Percentiles rank a stretch among this genome's conserved stretches.
phyloP scores from a whole-genome alignment of 805 yeast genomes.

The Ogataea neopini region DNA sequence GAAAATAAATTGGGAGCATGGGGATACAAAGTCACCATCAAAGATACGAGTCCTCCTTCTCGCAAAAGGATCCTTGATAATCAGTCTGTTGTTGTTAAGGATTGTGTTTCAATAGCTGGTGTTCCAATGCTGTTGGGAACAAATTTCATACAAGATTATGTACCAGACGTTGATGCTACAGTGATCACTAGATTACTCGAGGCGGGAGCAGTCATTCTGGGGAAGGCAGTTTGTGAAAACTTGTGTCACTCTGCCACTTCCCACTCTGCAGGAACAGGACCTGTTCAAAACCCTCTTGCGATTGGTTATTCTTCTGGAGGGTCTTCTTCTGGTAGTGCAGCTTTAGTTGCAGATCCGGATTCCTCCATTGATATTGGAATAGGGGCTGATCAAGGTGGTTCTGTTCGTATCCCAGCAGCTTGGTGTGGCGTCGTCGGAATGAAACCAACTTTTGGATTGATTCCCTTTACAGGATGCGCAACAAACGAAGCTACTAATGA shows the following conservation, averaged over 20 bases:
- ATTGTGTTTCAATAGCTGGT: conserved; percentile 36
- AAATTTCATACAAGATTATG: conserved; percentile 30
- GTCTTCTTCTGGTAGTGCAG: conserved; percentile 47
- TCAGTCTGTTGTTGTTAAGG: conserved; percentile 34
- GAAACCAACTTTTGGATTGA: conserved; percentile 49
- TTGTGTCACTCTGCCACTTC: conserved; percentile 29
- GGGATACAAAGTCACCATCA: conserved; percentile 28
- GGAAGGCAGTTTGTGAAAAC: conserved; percentile 40
- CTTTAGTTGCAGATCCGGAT: conserved; percentile 41
- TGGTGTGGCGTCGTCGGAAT: conserved; percentile 38
- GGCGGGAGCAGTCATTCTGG: conserved; percentile 36
- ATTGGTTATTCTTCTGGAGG: conserved; percentile 40
- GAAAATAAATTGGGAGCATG: conserved; percentile 36
- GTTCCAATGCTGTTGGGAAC: conserved; percentile 41
- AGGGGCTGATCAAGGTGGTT: conserved; percentile 44
- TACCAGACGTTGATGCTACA: conserved; percentile 38
- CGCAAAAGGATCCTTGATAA: conserved; percentile 28
- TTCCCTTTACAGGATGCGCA: conserved; percentile 39
- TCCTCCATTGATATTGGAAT: conserved; percentile 37
- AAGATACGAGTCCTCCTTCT: conserved; percentile 21
- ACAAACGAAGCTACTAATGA: conserved; percentile 37
- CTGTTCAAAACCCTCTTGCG: conserved; percentile 45
- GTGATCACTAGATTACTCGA: conserved; percentile 37
- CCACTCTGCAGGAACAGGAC: conserved; percentile 40
- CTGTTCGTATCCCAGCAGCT: conserved; percentile 47